These are phyloP conservation scores for Aspergillus amoenus DNA, from an alignment of 2,329 filamentous ascomycete species.

Conservation along the genomic window DNA sequence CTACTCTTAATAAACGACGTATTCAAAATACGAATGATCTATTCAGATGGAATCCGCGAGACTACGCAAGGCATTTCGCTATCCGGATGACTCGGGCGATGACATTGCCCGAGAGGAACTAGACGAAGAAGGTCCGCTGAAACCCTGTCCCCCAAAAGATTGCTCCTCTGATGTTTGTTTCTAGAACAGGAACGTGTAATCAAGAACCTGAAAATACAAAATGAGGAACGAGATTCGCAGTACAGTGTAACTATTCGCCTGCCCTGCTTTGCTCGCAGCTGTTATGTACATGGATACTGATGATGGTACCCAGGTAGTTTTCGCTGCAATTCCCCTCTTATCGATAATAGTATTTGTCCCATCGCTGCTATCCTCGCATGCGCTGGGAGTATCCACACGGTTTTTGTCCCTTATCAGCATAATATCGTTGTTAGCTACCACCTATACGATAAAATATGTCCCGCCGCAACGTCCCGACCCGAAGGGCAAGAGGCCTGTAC, in stretches of 20 bases:
- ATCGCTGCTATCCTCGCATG: slow-evolving; percentile 24
- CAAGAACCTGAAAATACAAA: slow-evolving; percentile 32
- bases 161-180: background rate
- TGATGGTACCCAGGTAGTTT: slow-evolving; percentile 27
- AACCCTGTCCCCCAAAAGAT: background rate
- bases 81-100: slow-evolving; percentile 62
- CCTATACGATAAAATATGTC: slow-evolving; percentile 37
- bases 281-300: background rate
- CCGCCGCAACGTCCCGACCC: slow-evolving; percentile 27
- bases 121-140: slow-evolving; percentile 68
- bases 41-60: slow-evolving; percentile 56
- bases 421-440: slow-evolving; percentile 38
- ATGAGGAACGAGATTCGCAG: slow-evolving; percentile 39
- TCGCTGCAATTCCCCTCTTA: slow-evolving; percentile 38
- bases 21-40: background rate
- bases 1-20: background rate
- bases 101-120: slow-evolving; percentile 60
- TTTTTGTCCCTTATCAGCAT: slow-evolving; percentile 33
- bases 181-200: slow-evolving; percentile 46
- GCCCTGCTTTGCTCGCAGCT: background rate
- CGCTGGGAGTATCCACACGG: slow-evolving; percentile 20
- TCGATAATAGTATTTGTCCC: slow-evolving; percentile 33
- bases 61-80: slow-evolving; percentile 74
- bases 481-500: slow-evolving; percentile 31
- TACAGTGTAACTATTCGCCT: slow-evolving; percentile 36